phyloP scores from a whole-genome alignment of 805 yeast species.

The Pichia cabralensis region DNA sequence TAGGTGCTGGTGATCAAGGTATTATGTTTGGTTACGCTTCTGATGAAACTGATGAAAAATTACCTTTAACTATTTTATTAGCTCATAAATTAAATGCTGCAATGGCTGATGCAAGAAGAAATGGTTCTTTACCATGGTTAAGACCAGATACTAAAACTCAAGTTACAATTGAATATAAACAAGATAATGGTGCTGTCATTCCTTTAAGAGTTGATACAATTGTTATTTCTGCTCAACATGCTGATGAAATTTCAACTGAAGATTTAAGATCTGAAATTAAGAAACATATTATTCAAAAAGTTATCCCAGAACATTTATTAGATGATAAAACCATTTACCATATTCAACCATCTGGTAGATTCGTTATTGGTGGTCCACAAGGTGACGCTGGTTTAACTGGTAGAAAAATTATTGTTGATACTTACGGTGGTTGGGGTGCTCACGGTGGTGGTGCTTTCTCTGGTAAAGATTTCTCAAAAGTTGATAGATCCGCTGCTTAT shows the following conservation, averaged over 20 bases:
- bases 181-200: constrained; percentile 90
- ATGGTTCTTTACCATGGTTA: constrained; percentile 89
- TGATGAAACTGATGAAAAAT: constrained; percentile 95
- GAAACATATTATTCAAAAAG: constrained; percentile 80
- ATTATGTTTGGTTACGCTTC: constrained; percentile 99
- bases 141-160: constrained; percentile 99
- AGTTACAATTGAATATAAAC: constrained; percentile 93
- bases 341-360: constrained; percentile 99
- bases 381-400: constrained; percentile 99
- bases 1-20: constrained; percentile 99
- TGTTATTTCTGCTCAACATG: constrained; percentile 96
- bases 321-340: constrained; percentile 95
- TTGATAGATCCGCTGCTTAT: constrained; percentile 99
- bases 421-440: constrained; percentile 99
- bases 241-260: constrained; percentile 90
- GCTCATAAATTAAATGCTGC: constrained; percentile 96
- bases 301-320: constrained; percentile 80
- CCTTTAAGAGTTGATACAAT: constrained; percentile 97
- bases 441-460: constrained; percentile 99
- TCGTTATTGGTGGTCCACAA: constrained; percentile 99
- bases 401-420: constrained; percentile 98
- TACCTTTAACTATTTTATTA: constrained; percentile 89
- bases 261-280: constrained; percentile 74
- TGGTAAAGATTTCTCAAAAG: constrained; percentile 99
- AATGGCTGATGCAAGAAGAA: constrained; percentile 94